Base-by-base conservation (phyloP, 257 asterid species). In the Solanum virginianum region DNA sequence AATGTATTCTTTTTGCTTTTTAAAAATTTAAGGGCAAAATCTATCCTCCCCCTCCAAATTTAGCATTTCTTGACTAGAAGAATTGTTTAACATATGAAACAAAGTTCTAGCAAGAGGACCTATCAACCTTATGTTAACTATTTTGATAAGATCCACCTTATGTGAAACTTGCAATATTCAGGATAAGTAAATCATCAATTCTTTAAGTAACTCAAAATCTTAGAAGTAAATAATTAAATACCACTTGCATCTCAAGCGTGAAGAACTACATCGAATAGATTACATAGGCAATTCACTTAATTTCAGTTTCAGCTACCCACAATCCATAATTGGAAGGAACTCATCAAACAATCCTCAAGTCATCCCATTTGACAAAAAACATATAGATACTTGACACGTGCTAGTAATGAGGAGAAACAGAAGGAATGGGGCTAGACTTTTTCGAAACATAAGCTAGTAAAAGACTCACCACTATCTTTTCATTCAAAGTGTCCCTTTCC, bases 401-500 rank as follows among this genome's bases (percentile, higher is more conserved):
- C 32, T 45, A 47, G 47, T 45, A 49, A 47, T 53, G 63, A 77
- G 47, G 43, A 75, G 60, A 49, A 22, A 75, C 20, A 75, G 17
- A 47, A n/a, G 20, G 81, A 10, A 7, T 0, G 62, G 62, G 43
- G 15, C 1, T 26, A 26, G 47, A 51, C 57, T 16, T 51, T 20
- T 24, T 24, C 2, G 4, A 9, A 77, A 53, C 15, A 53, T 53
- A 72, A 1, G 14, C 47, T 84, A 86, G 85, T 62, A 85, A 47
- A 69, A 84, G 63, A 15, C 94, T 89, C 85, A 96, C 99, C 92
- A 95, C 99, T 86, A 96, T 95, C 93, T 91, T 95, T 70, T 86
- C 94, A 83, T 95, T 96, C 86, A 96, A 93, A 41, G 98, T 91
- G 87, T 91, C 98, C 84, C 97, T 93, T 88, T 96, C 99, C 89